Base-by-base conservation (phyloP, 2,329 filamentous ascomycete genomes). In the Paracoccidioides brasiliensis region DNA sequence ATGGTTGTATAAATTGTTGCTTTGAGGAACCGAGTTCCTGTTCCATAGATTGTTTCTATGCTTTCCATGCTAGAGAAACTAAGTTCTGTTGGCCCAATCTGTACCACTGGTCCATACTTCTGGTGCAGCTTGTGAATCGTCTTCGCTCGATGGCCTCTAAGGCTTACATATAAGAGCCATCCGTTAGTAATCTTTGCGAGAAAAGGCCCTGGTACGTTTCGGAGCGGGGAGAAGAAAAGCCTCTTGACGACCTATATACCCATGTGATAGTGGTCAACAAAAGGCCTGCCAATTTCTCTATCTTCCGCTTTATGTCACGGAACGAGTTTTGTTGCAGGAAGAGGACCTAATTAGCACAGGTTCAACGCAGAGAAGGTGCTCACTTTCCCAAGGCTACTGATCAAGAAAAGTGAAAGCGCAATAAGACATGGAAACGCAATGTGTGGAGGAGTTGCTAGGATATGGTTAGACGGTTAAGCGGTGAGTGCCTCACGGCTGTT, bases 61-160 rank as follows among this genome's bases (percentile, higher is more conserved):
- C 40, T 44, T 14, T 57, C 53, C 41, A 35, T 38, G n/a, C 42
- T 44, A 12, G 38, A 38, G 40, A 55, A 55, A 32, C 56, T 52
- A 40, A 57, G 55, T 48, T 57, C 55, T 38, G 55, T 59, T 2
- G 57, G 57, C 35, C 52, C 56, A 8, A 56, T 33, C 10, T 54
- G 55, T 28, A 58, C 57, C 12, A 58, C 49, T 12, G 43, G 40
- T 22, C 57, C 55, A 41, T 55, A 55, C 37, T 55, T 40, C 22
- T 40, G 14, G 37, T 55, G 54, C 12, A 55, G 48, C 15, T 45
- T 14, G 32, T 55, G 46, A 14, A 55, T 22, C 38, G 32, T 55
- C 38, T 22, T 45, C 32, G 28, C 14, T 15, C 46, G 38, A n/a
- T 28, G 43, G 40, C 35, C 33, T 28, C 35, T 44, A 42, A 49